Evolutionary conservation across 805 yeast species (phyloP).

Genomic region (Tetrapisispora taiwanensis): DNA sequence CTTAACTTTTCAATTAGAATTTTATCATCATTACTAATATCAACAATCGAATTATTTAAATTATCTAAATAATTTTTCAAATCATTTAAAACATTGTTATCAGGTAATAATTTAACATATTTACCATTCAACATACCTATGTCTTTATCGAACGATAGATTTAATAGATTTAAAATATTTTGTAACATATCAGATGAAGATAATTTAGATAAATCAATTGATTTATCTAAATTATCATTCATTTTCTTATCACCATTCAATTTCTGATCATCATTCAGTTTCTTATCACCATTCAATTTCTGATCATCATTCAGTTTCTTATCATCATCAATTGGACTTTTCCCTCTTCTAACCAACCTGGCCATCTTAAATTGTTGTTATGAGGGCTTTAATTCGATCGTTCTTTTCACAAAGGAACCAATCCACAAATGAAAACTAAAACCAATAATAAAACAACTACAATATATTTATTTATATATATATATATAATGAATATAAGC

Average conservation of each 20-base stretch:
- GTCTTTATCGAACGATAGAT: slow-evolving; percentile 46
- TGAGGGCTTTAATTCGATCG: too few species aligned
- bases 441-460: too few species aligned
- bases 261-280: too few species aligned
- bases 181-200: slow-evolving; percentile 34
- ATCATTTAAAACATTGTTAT: slow-evolving; percentile 34
- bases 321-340: slow-evolving; percentile 6
- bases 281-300: too few species aligned
- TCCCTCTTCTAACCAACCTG: slow-evolving; percentile 23
- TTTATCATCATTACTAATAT: slow-evolving; percentile 10
- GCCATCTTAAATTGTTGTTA: too few species aligned
- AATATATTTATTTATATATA: too few species aligned
- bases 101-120: slow-evolving; percentile 35
- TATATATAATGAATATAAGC: too few species aligned
- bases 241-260: not conserved
- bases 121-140: slow-evolving; percentile 57
- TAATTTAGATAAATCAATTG: too few species aligned
- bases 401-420: too few species aligned
- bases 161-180: slow-evolving; percentile 42
- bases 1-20: slow-evolving; percentile 12
- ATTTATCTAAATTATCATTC: not conserved
- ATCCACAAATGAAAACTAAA: not conserved
- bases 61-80: slow-evolving; percentile 31
- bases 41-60: slow-evolving; percentile 14
- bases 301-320: not conserved